These are phyloP conservation scores for Leptosphaerulina australis DNA, from an alignment of 2,329 filamentous ascomycete species.

Conservation along the genomic window DNA sequence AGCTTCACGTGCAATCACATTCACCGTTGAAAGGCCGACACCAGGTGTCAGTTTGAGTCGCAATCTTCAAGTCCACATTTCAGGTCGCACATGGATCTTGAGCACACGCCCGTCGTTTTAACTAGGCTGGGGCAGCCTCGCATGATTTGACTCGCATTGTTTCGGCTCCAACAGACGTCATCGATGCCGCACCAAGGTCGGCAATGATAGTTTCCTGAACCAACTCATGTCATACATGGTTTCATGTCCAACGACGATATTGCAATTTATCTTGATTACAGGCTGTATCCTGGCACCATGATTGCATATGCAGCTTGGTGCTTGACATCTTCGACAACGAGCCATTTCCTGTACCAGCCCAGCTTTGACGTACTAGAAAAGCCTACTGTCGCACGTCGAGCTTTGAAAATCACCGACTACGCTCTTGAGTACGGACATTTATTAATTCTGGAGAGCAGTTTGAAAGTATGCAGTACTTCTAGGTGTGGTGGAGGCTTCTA, in stretches of 20 bases:
- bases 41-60: slow-evolving; percentile 7
- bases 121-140: slow-evolving; percentile 2
- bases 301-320: background rate
- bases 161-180: slow-evolving; percentile 5
- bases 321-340: background rate
- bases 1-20: slow-evolving; percentile 16
- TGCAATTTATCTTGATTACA: background rate
- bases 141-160: background rate
- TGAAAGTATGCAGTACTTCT: too few species aligned
- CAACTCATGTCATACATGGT: background rate
- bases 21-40: slow-evolving; percentile 8
- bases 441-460: background rate
- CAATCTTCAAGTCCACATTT: background rate
- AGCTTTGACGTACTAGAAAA: background rate
- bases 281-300: background rate
- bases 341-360: background rate
- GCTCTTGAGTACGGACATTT: background rate
- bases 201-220: background rate
- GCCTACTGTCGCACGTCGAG: background rate
- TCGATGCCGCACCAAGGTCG: slow-evolving; percentile 2
- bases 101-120: slow-evolving; percentile 3
- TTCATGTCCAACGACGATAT: background rate
- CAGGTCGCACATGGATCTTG: background rate
- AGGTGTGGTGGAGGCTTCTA: too few species aligned
- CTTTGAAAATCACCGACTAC: background rate